Evolutionary conservation across 2,329 filamentous ascomycete genomes (phyloP).

Genomic region (Epichloe elymi): DNA sequence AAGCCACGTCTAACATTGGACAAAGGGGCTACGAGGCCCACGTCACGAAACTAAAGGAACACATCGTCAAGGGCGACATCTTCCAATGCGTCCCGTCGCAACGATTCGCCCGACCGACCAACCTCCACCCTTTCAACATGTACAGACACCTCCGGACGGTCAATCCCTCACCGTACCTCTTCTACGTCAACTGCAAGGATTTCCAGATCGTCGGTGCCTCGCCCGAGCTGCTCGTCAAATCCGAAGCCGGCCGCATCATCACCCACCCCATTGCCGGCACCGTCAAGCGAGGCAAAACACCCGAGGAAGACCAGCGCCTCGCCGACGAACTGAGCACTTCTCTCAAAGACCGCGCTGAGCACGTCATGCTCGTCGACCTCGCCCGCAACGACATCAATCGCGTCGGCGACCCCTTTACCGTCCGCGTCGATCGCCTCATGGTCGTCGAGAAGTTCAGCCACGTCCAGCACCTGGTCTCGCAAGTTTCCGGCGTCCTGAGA

Average conservation of each 20-base stretch:
- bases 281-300: conserved; percentile 69
- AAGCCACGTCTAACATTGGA: conserved; percentile 89
- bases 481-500: conserved; percentile 84
- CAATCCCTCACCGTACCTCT: conserved; percentile 94
- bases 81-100: conserved; percentile 97
- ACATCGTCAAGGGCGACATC: conserved; percentile 86
- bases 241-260: conserved; percentile 74
- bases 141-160: conserved; percentile 94
- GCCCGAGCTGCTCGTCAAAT: conserved; percentile 88
- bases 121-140: conserved; percentile 92
- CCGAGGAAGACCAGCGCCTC: conserved; percentile 68
- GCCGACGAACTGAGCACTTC: conserved; percentile 65
- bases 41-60: conserved; percentile 73
- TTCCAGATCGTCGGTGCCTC: conserved; percentile 95
- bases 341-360: conserved; percentile 84
- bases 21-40: conserved; percentile 81
- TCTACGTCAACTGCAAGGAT: conserved; percentile 82
- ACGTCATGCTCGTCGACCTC: conserved; percentile 96
- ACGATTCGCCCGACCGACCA: conserved; percentile 77
- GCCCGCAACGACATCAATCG: conserved; percentile 95
- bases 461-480: conserved; percentile 91
- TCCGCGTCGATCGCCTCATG: conserved; percentile 88
- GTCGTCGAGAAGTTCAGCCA: conserved; percentile 90
- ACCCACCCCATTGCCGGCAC: conserved; percentile 97
- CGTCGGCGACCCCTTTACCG: conserved; percentile 80